Evolutionary conservation across 768 basidiomycete species (phyloP), one percentile per base, ranked within the genome.

Genomic region (Agrocybe pediades): DNA sequence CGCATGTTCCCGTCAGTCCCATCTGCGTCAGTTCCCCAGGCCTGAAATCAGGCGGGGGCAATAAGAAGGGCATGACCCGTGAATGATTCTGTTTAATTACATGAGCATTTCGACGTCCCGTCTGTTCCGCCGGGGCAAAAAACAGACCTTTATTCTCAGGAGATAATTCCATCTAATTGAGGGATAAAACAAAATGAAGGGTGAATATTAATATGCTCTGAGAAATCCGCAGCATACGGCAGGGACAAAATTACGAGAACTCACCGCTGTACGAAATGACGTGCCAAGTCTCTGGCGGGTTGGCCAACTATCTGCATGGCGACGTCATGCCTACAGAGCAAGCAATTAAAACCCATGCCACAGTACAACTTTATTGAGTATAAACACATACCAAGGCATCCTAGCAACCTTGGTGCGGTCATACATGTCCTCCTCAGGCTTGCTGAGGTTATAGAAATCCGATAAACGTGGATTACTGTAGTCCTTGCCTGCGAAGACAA

Each of bases 281-380:
- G 84, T 54, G 90, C 90, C 9, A 98, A 71, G 70, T 99, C 97
- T 20, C 96, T 82, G 17, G 95, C 94, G 44, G 97, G 97, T 66
- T 96, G 95, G 2, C 97, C 97, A 23, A 98, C 90, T 39, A 98
- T 86, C 69, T 99, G 97, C 77, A 98, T 79, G 0, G 86, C 92
- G 33, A 98, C 92, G 67, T 99, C 97, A 67, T 99, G 97, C 95
- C 95, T 95, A 44, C 20, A 41, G 46, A 15, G 26, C 17, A 36
- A 40, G 43, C 40, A 41, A 46, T 23, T 24, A 21, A 19, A 30
- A 2, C 11, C 26, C 11, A 24, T 26, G 40, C 3, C 5, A 13
- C 5, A 36, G 13, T 4, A 13, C 33, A 36, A 30, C 15, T 7
- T 15, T 36, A 36, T 5, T 13, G 11, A 4, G 13, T 15, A 11